These are phyloP conservation scores for Aureobasidium pullulans DNA, from an alignment of 2,329 filamentous ascomycete species.

Conservation along the genomic window DNA sequence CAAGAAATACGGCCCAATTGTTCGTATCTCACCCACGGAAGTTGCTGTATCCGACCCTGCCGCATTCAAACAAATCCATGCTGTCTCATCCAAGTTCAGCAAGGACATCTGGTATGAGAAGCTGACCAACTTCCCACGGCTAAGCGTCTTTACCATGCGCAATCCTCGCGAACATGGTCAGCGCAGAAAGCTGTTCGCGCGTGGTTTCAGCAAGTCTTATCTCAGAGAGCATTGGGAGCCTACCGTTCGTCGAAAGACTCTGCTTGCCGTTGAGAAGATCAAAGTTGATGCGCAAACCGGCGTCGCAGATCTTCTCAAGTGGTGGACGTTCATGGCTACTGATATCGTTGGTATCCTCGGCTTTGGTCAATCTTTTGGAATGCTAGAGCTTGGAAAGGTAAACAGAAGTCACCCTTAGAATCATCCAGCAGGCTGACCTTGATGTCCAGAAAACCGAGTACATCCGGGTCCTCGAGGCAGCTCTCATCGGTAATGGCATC, in stretches of 20 bases:
- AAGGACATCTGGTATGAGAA: slow-evolving; percentile 26
- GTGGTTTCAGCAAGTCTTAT: slow-evolving; percentile 26
- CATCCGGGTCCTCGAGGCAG: slow-evolving; percentile 23
- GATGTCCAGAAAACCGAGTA: slow-evolving; percentile 18
- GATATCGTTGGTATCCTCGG: slow-evolving; percentile 29
- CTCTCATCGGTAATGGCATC: slow-evolving; percentile 22
- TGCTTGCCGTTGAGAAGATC: slow-evolving; percentile 25
- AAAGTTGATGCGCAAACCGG: slow-evolving; percentile 19
- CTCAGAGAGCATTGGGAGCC: slow-evolving; percentile 28
- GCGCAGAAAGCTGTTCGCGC: slow-evolving; percentile 27
- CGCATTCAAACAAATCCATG: slow-evolving; percentile 26
- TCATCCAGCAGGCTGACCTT: background rate
- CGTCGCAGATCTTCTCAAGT: slow-evolving; percentile 30
- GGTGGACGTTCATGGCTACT: slow-evolving; percentile 30
- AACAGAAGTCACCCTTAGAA: background rate
- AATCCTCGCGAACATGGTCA: slow-evolving; percentile 26
- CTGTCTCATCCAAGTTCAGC: slow-evolving; percentile 21
- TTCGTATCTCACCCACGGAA: slow-evolving; percentile 28
- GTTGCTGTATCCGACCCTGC: slow-evolving; percentile 23
- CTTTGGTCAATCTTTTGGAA: slow-evolving; percentile 30
- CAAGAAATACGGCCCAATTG: slow-evolving; percentile 32
- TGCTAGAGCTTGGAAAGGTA: slow-evolving; percentile 29
- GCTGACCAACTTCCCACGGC: slow-evolving; percentile 18
- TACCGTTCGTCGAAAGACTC: slow-evolving; percentile 24
- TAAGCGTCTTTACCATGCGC: slow-evolving; percentile 29